Percentiles rank a stretch among this genome's conserved stretches.
phyloP scores from a whole-genome alignment of 1,284 basidiomycete species.

The Ustilago sp. region DNA sequence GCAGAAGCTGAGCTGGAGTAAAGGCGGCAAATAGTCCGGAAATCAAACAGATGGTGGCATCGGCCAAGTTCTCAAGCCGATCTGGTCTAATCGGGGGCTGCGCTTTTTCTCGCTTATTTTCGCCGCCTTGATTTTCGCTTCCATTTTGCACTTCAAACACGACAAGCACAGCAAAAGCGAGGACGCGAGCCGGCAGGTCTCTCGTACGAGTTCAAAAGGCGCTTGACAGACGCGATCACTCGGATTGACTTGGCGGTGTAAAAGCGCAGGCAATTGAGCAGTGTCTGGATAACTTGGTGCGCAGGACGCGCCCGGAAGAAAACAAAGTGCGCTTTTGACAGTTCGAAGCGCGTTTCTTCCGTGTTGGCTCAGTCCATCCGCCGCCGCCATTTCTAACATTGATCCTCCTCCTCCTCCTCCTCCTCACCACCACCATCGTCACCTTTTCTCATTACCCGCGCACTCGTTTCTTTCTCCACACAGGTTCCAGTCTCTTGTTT shows the following conservation, averaged over 20 bases:
- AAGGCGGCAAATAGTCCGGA: conserved; percentile 40
- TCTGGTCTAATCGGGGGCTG: background rate
- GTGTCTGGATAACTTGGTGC: background rate
- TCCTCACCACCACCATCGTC: background rate
- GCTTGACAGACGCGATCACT: conserved; percentile 14
- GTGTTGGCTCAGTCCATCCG: background rate
- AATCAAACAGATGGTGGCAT: conserved; percentile 6
- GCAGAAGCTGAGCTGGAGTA: background rate
- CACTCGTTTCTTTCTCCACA: background rate
- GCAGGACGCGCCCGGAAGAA: background rate
- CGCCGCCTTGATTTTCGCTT: background rate
- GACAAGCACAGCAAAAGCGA: background rate
- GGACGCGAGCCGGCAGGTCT: background rate
- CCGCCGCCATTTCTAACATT: background rate
- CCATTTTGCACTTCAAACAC: background rate
- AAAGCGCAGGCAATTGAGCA: conserved; percentile 3
- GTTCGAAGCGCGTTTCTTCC: conserved; percentile 3
- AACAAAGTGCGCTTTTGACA: background rate
- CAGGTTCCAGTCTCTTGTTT: conserved; percentile 1
- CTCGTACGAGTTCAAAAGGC: background rate
- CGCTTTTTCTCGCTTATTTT: background rate
- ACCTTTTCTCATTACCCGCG: background rate
- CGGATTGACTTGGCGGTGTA: background rate
- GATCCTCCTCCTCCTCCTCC: background rate
- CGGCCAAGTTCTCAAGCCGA: background rate